Evolutionary conservation across 1,139 yeast genomes (phyloP).

Genomic region (Debaryomyces udenii): DNA sequence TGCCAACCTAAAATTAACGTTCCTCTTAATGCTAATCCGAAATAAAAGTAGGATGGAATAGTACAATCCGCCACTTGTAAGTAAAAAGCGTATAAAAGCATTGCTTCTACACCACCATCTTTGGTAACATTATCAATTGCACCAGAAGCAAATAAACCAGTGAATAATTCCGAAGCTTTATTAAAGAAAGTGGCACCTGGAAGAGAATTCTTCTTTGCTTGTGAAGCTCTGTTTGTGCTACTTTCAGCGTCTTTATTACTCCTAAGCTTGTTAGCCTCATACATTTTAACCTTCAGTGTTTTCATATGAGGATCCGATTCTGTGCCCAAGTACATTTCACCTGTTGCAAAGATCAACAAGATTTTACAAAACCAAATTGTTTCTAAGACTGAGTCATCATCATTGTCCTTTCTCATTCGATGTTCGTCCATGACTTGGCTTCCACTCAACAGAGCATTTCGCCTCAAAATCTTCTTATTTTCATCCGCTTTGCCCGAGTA

Average conservation of each 20-base stretch:
- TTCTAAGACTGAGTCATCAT: slow-evolving; percentile 64
- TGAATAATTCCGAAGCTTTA: slow-evolving; percentile 74
- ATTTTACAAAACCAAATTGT: slow-evolving; percentile 84
- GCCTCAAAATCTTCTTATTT: slow-evolving; percentile 41
- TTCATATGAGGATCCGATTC: slow-evolving; percentile 50
- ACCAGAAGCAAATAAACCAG: slow-evolving; percentile 77
- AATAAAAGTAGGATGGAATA: slow-evolving; percentile 77
- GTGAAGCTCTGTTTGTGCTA: slow-evolving; percentile 5
- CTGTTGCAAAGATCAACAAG: slow-evolving; percentile 73
- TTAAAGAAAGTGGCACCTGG: slow-evolving; percentile 81
- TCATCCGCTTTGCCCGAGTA: slow-evolving; percentile 52
- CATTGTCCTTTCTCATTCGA: slow-evolving; percentile 44
- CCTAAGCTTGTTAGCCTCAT: slow-evolving; percentile 19
- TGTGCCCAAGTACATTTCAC: slow-evolving; percentile 83
- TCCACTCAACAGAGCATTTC: slow-evolving; percentile 38
- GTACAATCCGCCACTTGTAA: slow-evolving; percentile 86
- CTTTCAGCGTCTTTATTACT: slow-evolving; percentile 15
- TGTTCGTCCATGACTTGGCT: slow-evolving; percentile 46
- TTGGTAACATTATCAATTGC: slow-evolving; percentile 75
- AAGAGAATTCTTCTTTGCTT: slow-evolving; percentile 39
- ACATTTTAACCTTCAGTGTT: slow-evolving; percentile 33
- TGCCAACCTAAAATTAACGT: slow-evolving; percentile 81
- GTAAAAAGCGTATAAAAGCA: slow-evolving; percentile 76
- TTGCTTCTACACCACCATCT: slow-evolving; percentile 82
- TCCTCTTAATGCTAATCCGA: slow-evolving; percentile 77